Base-by-base conservation (phyloP, 768 basidiomycete genomes). In the Tulasnella calospora region DNA sequence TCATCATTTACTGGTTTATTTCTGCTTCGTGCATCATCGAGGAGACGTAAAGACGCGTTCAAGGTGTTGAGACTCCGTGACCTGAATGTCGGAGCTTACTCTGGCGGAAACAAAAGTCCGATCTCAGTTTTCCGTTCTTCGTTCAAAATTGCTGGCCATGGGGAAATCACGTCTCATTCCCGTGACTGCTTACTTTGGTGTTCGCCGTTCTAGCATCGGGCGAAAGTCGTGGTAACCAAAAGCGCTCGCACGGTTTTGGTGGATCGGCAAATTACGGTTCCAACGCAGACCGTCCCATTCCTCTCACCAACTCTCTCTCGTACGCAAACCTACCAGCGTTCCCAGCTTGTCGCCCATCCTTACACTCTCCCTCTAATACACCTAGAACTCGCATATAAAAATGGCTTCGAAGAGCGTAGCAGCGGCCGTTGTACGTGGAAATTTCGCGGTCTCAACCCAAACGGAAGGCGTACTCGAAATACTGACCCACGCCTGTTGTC, bases 351-450 rank as follows among this genome's bases (percentile, higher is more conserved):
- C 61, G 61, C 61, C 61, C 61, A 35, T 35, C 61, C 61, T 67
- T 67, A 67, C 9, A 73, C 71, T 73, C 71, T 73, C 46, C 71
- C 40, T 41, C 71, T 67, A 67, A 67, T 67, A 27, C 61, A 67
- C 61, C 61, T 67, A 67, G 55, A 67, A 61, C 35, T 46, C 35
- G 33, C 69, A 33, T 46, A 21, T 35, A 79, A 33, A 40, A 79
- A 79, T 36, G 91, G 90, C 92, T 80, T 88, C 90, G 83, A 92
- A 90, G 89, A 89, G 88, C 88, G 89, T 90, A 80, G 87, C 88
- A 79, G 90, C 87, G 80, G 91, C 89, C 84, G 90, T 92, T 80
- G 89, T 90, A 81, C 85, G 89, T 72, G 70, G 47, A 41, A 23
- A 71, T 73, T 47, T 78, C 12, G 61, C 69, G 71, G 61, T 27